Evolutionary conservation across 129 eudicot species (phyloP), one percentile per base, ranked within the genome.

Genomic region (Saposhnikovia divaricata): DNA sequence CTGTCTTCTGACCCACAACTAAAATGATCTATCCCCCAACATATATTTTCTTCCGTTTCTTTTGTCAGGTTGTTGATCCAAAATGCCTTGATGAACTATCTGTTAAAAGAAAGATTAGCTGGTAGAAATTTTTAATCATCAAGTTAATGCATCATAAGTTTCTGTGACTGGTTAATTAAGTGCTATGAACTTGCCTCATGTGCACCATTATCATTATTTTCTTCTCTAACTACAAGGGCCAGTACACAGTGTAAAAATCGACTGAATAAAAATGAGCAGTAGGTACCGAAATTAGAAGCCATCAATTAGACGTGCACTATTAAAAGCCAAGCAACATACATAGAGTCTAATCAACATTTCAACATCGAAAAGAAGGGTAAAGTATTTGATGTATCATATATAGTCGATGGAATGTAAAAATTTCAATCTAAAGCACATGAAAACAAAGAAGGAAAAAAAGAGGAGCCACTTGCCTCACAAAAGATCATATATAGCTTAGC

Each of bases 1-100:
- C 69, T 61, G 69, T 61, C 69, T 61, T 61, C 37, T 59, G 69
- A 61, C 69, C 66, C 63, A 53, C 63, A 53, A 53, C 63, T 25
- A 61, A n/a, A 25, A 0, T 25, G 15, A 61, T 61, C 69, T 0
- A n/a, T n/a, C 68, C 34, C 31, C 68, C 68, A 59, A n/a, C 68
- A 59, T 59, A 59, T 23, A n/a, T 59, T n/a, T 59, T n/a, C 68
- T n/a, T 12, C 63, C 63, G 63, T 55, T 55, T 19, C 63, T 19
- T 6, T 55, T 55, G 63, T 55, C 69, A 10, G 69, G 25, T 55
- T 61, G 28, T 57, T 9, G 9, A 6, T 55, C 27, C 27, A 55
- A 55, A 55, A 19, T 23, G 3, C 25, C 34, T 61, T 9, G 69
- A 61, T 59, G 69, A 12, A 61, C 66, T n/a, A 23, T 57, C 31